Evolutionary conservation across 345 rosid species (phyloP), one percentile per base, ranked within the genome.

Genomic region (Sonneratia alba): DNA sequence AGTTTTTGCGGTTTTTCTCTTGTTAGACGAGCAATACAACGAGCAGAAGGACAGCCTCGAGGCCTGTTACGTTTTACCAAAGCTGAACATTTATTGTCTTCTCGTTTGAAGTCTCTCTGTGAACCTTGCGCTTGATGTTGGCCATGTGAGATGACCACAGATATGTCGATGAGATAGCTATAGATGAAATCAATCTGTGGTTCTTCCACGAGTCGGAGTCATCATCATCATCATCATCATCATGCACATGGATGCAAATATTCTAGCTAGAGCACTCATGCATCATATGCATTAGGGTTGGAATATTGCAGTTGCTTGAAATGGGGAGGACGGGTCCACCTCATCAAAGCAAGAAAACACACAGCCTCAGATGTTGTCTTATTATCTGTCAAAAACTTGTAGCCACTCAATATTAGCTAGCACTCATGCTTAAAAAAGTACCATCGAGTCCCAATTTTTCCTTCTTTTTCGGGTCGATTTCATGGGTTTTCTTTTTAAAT

Each of bases 301-400:
- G 57, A 5, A 69, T 42, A 40, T 69, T 27, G 67, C 73, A 59
- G 19, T 59, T 19, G 67, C 40, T 71, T 63, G 32, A 57, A 57
- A 57, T n/a, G 32, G 63, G 53, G 16, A 21, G 74, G 74, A 13
- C 6, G 51, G 74, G 55, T 71, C 68, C 74, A 71, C 68, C 74
- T 63, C 69, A 72, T 63, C 62, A 72, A 72, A 62, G 59, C 68
- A 21, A 57, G 7, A 8, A 64, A 38, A 47, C 42, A 3, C 34
- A 34, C 34, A 34, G 37, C 42, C 69, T 55, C 68, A 72, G 27
- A 4, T 47, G 68, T 62, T 72, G 74, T 63, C 73, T 59, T 34
- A 6, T 71, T 61, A 61, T 63, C 73, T 43, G 67, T 22, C 68
- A 63, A 62, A 43, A 71, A 71, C 42, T 47, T 45, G 15, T 32